Evolutionary conservation across 371 early-diverging fungal species (phyloP), one percentile per base, ranked within the genome.

Genomic region (Encephalitozoon hellem): DNA sequence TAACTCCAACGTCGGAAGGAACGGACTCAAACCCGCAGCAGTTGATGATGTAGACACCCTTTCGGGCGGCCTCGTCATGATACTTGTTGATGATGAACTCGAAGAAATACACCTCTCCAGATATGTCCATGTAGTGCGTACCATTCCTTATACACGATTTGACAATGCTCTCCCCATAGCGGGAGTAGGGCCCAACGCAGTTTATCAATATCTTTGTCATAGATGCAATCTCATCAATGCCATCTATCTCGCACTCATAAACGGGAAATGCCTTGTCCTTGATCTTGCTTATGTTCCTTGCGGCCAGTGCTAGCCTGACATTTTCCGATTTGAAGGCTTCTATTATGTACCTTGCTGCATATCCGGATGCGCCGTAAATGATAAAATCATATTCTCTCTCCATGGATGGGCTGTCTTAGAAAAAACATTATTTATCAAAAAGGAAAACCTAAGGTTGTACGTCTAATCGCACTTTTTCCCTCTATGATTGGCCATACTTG

Each of bases 1-100:
- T 69, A 21, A 55, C 86, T 30, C 91, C 90, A 8, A 92, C 77
- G 72, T 92, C 92, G 15, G 89, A 87, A 0, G 91, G 91, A 9
- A 94, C 86, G 25, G 91, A 91, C 82, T 94, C 94, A 84, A 94
- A 93, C 0, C 94, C 94, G 83, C 93, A 93, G 3, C 87, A 84
- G 30, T 92, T 89, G 1, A 92, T 89, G 69, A 94, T 87, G 63
- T 88, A 83, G 4, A 90, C 87, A 28, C 87, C 84, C 30, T 87
- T 88, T 34, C 83, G 83, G 39, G 80, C 74, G 0, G 94, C 93
- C 64, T 87, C 73, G 1, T 89, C 86, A 70, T 90, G 86, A 77
- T 89, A 90, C 66, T 87, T 83, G 51, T 87, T 84, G 72, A 90
- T 88, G 70, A 91, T 88, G 1, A 87, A 67, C 59, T 87, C 85